Conservation (phyloP, 2,329 filamentous ascomycete genomes). For the Botrytis deweyae region DNA sequence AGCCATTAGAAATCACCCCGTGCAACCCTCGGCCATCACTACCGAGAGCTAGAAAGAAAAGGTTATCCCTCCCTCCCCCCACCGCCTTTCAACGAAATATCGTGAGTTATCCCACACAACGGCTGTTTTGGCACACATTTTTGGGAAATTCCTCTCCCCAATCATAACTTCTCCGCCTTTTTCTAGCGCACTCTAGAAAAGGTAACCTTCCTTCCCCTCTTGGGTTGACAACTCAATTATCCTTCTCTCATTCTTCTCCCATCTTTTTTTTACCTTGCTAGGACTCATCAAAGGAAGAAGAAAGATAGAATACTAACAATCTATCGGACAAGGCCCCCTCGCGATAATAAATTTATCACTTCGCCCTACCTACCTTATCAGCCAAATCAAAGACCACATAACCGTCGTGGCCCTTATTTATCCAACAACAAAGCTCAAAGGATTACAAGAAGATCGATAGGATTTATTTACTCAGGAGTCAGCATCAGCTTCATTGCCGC, state of each 20-base stretch:
- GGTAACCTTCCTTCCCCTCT: slow-evolving; percentile 24
- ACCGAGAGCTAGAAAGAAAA: slow-evolving; percentile 29
- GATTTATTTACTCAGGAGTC: not conserved
- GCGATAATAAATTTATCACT: slow-evolving; percentile 17
- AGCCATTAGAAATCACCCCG: not conserved
- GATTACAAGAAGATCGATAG: not conserved
- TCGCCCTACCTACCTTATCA: slow-evolving; percentile 12
- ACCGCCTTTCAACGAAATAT: slow-evolving; percentile 31
- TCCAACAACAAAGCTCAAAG: slow-evolving; percentile 1
- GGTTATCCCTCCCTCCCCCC: slow-evolving; percentile 20
- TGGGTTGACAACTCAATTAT: slow-evolving; percentile 20
- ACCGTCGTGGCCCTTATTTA: slow-evolving; percentile 2
- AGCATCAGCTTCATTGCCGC: not conserved
- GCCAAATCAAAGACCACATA: slow-evolving; percentile 10
- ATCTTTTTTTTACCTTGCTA: not conserved
- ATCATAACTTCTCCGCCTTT: slow-evolving; percentile 22
- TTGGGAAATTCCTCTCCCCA: slow-evolving; percentile 3
- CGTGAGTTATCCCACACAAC: slow-evolving; percentile 29
- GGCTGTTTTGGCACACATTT: slow-evolving; percentile 25
- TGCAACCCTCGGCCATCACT: slow-evolving; percentile 27
- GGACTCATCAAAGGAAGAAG: slow-evolving; percentile 5
- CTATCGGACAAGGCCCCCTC: slow-evolving; percentile 13
- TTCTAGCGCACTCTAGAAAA: slow-evolving; percentile 27
- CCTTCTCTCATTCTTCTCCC: not conserved
- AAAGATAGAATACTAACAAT: slow-evolving; percentile 7